Evolutionary conservation across 1,284 basidiomycete species (phyloP).

Genomic region (Cutaneotrichosporon cutaneum): DNA sequence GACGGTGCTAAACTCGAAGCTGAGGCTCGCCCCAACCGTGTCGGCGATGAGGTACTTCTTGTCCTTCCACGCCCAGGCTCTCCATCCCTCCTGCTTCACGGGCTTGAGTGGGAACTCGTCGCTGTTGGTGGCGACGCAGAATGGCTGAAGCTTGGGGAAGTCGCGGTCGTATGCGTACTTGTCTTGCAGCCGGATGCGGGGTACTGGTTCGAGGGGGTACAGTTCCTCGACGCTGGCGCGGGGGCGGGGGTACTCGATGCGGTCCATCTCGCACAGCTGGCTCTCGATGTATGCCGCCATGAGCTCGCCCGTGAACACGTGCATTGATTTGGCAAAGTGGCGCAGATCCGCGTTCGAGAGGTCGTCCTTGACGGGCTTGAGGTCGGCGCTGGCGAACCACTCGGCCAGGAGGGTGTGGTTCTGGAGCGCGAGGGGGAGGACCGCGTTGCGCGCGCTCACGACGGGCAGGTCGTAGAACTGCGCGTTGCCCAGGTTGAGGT

Average conservation of each 20-base stretch:
- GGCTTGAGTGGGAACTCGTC: slow-evolving; percentile 35
- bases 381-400: slow-evolving; percentile 24
- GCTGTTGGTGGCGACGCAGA: slow-evolving; percentile 40
- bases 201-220: slow-evolving; percentile 33
- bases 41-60: slow-evolving; percentile 46
- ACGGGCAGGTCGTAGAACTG: slow-evolving; percentile 48
- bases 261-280: slow-evolving; percentile 47
- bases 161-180: slow-evolving; percentile 11
- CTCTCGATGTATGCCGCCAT: slow-evolving; percentile 41
- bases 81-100: slow-evolving; percentile 37
- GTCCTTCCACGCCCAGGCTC: slow-evolving; percentile 43
- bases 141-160: slow-evolving; percentile 38
- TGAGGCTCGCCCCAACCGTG: slow-evolving; percentile 39
- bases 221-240: slow-evolving; percentile 22
- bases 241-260: slow-evolving; percentile 26
- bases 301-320: slow-evolving; percentile 38
- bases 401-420: slow-evolving; percentile 30
- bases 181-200: slow-evolving; percentile 1
- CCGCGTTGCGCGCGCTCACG: slow-evolving; percentile 38
- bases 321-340: slow-evolving; percentile 27
- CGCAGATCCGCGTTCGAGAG: slow-evolving; percentile 36
- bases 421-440: slow-evolving; percentile 27
- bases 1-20: slow-evolving; percentile 34
- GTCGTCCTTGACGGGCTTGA: not conserved
- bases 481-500: slow-evolving; percentile 39